Evolutionary conservation across 2,329 filamentous ascomycete genomes (phyloP).

Genomic region (Penicillium sp.): DNA sequence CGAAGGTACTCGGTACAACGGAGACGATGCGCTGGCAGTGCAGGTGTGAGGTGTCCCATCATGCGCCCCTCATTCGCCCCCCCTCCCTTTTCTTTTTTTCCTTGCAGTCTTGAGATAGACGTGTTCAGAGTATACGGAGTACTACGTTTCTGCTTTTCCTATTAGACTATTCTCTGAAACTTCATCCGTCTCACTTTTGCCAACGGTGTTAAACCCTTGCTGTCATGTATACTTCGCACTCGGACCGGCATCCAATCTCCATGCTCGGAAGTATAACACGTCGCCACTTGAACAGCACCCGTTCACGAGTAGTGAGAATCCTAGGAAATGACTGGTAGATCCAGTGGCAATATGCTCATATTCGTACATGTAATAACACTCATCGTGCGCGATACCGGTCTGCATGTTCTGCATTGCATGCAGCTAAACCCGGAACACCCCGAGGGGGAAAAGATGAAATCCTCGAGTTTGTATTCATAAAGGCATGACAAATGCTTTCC

Average conservation of each 20-base stretch:
- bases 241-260: too few species aligned
- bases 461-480: slow-evolving; percentile 1
- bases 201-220: too few species aligned
- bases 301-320: not conserved
- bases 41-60: slow-evolving; percentile 29
- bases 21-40: slow-evolving; percentile 34
- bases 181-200: too few species aligned
- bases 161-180: too few species aligned
- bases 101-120: not conserved
- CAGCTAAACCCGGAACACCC: slow-evolving; percentile 9
- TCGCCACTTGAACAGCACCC: too few species aligned
- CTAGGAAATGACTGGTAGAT: not conserved
- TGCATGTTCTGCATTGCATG: slow-evolving; percentile 1
- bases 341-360: slow-evolving; percentile 3
- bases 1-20: slow-evolving; percentile 22
- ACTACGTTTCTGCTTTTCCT: not conserved
- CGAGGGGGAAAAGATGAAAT: not conserved
- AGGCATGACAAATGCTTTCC: slow-evolving; percentile 4
- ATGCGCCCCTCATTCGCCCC: slow-evolving; percentile 30
- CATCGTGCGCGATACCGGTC: not conserved
- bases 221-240: too few species aligned
- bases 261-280: too few species aligned
- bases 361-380: not conserved
- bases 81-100: slow-evolving; percentile 8
- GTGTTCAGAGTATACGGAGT: not conserved